phyloP scores from a whole-genome alignment of 2,329 filamentous ascomycete species.

The Phyllosticta citribraziliensis region DNA sequence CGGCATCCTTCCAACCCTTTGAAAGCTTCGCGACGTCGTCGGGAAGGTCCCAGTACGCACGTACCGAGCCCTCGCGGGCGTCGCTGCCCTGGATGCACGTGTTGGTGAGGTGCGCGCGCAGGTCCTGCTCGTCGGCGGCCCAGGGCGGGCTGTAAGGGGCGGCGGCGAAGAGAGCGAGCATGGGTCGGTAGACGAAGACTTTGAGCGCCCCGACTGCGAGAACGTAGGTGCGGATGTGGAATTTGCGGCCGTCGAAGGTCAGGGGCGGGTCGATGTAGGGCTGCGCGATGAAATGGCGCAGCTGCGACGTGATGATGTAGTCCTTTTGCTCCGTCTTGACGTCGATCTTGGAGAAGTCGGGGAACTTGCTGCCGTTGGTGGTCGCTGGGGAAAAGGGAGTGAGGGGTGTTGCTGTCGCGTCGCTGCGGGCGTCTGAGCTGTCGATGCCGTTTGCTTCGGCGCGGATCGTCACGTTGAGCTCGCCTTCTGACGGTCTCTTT shows the following conservation, averaged over 20 bases:
- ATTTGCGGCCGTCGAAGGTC: constrained; percentile 65
- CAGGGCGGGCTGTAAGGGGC: constrained; percentile 60
- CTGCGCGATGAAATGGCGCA: constrained; percentile 92
- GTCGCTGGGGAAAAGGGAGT: background rate
- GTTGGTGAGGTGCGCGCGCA: constrained; percentile 81
- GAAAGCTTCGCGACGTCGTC: background rate
- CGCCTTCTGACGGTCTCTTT: constrained; percentile 1
- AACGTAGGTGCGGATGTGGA: constrained; percentile 90
- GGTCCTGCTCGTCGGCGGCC: constrained; percentile 32
- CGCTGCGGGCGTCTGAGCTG: constrained; percentile 27
- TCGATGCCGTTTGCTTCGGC: constrained; percentile 18
- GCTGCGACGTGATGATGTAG: constrained; percentile 72
- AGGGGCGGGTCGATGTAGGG: constrained; percentile 88
- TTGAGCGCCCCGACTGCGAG: constrained; percentile 67
- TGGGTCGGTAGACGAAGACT: constrained; percentile 78
- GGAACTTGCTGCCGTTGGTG: background rate
- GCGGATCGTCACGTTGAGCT: constrained; percentile 1
- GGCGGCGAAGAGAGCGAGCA: constrained; percentile 88
- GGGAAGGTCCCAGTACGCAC: constrained; percentile 63
- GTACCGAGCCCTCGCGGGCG: constrained; percentile 55
- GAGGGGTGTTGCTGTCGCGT: constrained; percentile 19
- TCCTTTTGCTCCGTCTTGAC: constrained; percentile 24
- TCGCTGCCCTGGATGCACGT: constrained; percentile 70
- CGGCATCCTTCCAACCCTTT: constrained; percentile 42
- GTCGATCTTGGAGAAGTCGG: constrained; percentile 6